phyloP scores from a whole-genome alignment of 306 rosid species.

The Leucaena leucocephala region DNA sequence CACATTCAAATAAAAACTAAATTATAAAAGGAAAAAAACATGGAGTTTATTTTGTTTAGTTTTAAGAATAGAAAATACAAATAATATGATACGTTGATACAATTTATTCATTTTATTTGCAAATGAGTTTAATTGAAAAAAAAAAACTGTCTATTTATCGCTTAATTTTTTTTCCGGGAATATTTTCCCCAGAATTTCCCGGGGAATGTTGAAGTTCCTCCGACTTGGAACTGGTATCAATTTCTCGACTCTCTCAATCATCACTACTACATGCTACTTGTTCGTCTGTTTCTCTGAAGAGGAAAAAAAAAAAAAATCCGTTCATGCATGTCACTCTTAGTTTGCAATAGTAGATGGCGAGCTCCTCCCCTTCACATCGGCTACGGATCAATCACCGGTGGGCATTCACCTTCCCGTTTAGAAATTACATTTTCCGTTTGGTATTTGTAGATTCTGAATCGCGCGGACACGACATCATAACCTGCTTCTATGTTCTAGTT shows the following conservation, averaged over 20 bases:
- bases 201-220: background rate
- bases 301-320: background rate
- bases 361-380: background rate
- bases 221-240: background rate
- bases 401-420: background rate
- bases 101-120: background rate
- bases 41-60: background rate
- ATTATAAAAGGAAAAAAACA: too few species aligned
- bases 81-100: background rate
- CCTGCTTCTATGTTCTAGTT: slow-evolving; percentile 13
- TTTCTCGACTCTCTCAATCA: background rate
- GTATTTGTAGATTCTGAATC: slow-evolving; percentile 15
- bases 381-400: background rate
- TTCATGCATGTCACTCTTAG: background rate
- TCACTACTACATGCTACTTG: background rate
- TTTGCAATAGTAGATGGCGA: background rate
- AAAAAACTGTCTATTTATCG: too few species aligned
- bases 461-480: slow-evolving; percentile 34
- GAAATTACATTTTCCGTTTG: slow-evolving; percentile 24
- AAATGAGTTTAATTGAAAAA: background rate
- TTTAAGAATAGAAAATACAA: background rate
- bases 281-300: background rate
- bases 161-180: background rate
- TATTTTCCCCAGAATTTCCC: background rate
- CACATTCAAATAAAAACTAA: too few species aligned